Base-by-base conservation (phyloP, 2,329 filamentous ascomycete genomes). In the Blastomyces silverae region DNA sequence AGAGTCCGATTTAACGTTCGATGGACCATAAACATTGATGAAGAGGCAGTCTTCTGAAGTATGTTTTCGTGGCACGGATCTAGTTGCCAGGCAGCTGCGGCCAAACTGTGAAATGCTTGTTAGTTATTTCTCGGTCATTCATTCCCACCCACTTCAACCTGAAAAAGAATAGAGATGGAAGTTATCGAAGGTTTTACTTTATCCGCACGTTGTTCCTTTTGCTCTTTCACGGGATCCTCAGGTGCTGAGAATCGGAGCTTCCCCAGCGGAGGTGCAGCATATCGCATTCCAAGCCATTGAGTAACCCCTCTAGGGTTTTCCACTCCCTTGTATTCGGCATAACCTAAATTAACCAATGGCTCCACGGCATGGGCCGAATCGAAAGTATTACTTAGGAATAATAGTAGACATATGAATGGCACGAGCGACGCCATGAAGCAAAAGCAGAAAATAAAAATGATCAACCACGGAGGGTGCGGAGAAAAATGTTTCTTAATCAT, bases 281-380 rank as follows among this genome's bases (percentile, higher is more conserved):
- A 94, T 55, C 89, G 84, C 67, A 94, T 85, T 1, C 89, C 90
- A 8, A 90, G 81, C 88, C 89, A 93, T 73, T 88, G 82, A 2
- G 83, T 85, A 59, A 91, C 78, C 0, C 86, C 87, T 69, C 84
- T 84, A 0, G 75, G 69, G 1, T 82, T 77, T 1, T 79, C 71
- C 3, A 78, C 75, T 10, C 90, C 90, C 61, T 80, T 75, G 71
- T 92, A 91, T 34, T 80, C 83, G 39, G 87, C 83, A 72, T 92
- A 92, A 2, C 81, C 82, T 28, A 92, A 79, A 67, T 89, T 80
- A 17, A 91, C 85, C 2, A 79, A 68, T 11, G 71, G 64, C 28
- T 70, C 68, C 56, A 70, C 66, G 1, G 75, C 75, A 13, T 55
- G 20, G 37, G 44, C 63, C 13, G 25, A 48, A 28, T 56, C 31